Evolutionary conservation across 805 yeast genomes (phyloP).

Genomic region (Monosporozyma servazzii): DNA sequence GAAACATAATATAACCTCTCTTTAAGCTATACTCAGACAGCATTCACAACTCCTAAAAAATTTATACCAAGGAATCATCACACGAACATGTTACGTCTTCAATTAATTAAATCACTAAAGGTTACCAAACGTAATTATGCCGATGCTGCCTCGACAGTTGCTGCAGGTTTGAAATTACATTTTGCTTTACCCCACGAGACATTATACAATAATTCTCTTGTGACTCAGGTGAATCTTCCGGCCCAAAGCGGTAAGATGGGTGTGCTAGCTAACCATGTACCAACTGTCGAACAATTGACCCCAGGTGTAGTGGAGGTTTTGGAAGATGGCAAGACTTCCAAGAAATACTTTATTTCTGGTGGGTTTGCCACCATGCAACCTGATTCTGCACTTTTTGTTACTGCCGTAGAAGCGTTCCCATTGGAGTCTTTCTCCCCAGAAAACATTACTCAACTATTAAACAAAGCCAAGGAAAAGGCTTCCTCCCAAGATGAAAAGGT

Average conservation of each 20-base stretch:
- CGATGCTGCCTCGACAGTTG: slow-evolving; percentile 42
- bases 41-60: neutral
- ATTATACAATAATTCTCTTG: slow-evolving; percentile 41
- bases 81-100: slow-evolving; percentile 20
- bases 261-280: slow-evolving; percentile 95
- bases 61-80: neutral
- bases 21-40: neutral
- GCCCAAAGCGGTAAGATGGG: slow-evolving; percentile 94
- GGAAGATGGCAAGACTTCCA: slow-evolving; percentile 57
- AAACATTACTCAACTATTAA: slow-evolving; percentile 67
- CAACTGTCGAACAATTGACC: slow-evolving; percentile 88
- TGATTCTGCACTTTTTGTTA: slow-evolving; percentile 80
- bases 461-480: slow-evolving; percentile 91
- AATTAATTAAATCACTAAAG: slow-evolving; percentile 11
- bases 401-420: slow-evolving; percentile 93
- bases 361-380: slow-evolving; percentile 96
- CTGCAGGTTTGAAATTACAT: slow-evolving; percentile 74
- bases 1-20: neutral
- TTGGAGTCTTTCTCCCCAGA: slow-evolving; percentile 77
- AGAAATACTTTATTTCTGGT: slow-evolving; percentile 85
- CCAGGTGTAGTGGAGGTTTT: slow-evolving; percentile 94
- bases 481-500: slow-evolving; percentile 75
- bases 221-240: slow-evolving; percentile 84
- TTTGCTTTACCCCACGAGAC: slow-evolving; percentile 85
- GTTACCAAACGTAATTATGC: slow-evolving; percentile 77